Evolutionary conservation across 176 grass and related monocot genomes (phyloP).

Genomic region (Musa schizocarpa): DNA sequence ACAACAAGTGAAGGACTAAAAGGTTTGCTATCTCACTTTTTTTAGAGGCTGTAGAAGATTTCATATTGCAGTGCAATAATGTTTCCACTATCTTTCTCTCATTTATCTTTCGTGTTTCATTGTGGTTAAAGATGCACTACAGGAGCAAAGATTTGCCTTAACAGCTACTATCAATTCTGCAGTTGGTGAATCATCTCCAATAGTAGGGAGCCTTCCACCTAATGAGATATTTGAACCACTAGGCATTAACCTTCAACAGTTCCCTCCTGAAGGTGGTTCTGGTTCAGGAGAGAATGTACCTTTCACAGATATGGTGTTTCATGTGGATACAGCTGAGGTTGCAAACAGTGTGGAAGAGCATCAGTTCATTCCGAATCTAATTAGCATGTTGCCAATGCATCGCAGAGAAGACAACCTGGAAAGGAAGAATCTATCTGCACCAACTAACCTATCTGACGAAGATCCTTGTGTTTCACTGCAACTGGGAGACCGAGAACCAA

Average conservation of each 20-base stretch:
- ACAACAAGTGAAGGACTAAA: constrained; percentile 52
- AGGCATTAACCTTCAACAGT: constrained; percentile 71
- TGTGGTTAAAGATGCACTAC: constrained; percentile 53
- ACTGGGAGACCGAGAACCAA: constrained; percentile 63
- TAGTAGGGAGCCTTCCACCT: background rate
- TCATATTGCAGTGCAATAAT: constrained; percentile 7
- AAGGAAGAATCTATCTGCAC: constrained; percentile 35
- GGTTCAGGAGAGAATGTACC: constrained; percentile 31
- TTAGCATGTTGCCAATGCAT: constrained; percentile 41
- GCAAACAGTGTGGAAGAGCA: constrained; percentile 58
- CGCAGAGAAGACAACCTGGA: constrained; percentile 10
- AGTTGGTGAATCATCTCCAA: constrained; percentile 45
- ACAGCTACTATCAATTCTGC: constrained; percentile 38
- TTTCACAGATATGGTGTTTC: background rate
- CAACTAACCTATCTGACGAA: constrained; percentile 60
- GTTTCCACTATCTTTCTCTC: background rate
- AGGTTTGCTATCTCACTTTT: constrained; percentile 27
- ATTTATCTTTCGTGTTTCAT: background rate
- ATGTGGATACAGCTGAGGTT: constrained; percentile 33
- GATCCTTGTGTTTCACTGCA: constrained; percentile 64
- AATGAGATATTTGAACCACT: constrained; percentile 55
- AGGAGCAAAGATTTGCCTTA: constrained; percentile 62
- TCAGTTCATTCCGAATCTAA: constrained; percentile 78
- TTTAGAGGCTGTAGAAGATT: background rate
- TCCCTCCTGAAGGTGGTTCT: constrained; percentile 32